Percentiles rank a stretch among this genome's conserved stretches.
phyloP scores from a whole-genome alignment of 73 alveolate genomes.

The Breviolum minutum region DNA sequence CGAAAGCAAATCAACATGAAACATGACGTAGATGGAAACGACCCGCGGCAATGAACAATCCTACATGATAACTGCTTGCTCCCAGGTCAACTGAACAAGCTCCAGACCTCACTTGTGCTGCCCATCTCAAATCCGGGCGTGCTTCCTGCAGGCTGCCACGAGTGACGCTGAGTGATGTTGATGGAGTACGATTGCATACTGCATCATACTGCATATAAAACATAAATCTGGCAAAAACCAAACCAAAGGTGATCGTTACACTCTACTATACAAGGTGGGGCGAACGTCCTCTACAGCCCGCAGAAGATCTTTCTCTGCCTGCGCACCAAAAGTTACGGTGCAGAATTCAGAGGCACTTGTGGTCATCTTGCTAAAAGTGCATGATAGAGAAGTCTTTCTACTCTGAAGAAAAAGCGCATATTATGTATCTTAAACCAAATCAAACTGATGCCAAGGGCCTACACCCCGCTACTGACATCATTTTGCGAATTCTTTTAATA shows the following conservation, averaged over 20 bases:
- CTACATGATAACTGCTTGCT: too few species aligned
- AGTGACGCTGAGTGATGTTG: not conserved
- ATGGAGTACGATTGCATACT: not conserved
- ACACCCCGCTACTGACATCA: not conserved
- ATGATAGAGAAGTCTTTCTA: not conserved
- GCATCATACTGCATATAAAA: not conserved
- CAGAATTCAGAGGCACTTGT: not conserved
- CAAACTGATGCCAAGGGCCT: not conserved
- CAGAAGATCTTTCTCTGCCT: slow-evolving; percentile 68
- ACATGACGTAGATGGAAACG: not conserved
- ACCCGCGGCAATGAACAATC: too few species aligned
- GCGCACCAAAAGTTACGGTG: not conserved
- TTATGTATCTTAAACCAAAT: not conserved
- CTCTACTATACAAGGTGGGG: not conserved
- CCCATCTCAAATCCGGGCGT: slow-evolving; percentile 86
- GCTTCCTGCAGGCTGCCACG: slow-evolving; percentile 45
- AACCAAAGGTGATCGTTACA: not conserved
- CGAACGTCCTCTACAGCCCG: slow-evolving; percentile 60
- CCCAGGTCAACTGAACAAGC: not conserved
- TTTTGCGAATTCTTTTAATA: not conserved
- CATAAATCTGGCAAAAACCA: not conserved
- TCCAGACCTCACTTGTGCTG: slow-evolving; percentile 64
- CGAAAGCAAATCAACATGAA: not conserved
- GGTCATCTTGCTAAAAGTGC: not conserved
- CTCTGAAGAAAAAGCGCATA: not conserved